phyloP scores from a whole-genome alignment of 768 basidiomycete genomes.

The Calocybe gangraenosa region DNA sequence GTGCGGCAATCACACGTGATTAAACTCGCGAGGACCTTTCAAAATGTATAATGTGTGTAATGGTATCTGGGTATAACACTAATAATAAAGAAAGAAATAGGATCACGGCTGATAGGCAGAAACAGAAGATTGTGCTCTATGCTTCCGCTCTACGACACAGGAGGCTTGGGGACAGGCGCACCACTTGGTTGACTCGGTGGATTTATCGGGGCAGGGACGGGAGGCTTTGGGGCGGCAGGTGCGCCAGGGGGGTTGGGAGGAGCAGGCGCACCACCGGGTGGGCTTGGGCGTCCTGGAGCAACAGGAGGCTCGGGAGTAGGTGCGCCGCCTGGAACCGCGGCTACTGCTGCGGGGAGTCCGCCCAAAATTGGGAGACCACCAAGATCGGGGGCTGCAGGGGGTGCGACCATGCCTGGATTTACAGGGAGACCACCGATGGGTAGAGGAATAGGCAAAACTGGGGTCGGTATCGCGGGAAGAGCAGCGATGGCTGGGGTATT shows the following conservation, averaged over 20 bases:
- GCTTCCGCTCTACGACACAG: neutral
- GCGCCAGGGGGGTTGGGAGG: constrained; percentile 5
- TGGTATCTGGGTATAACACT: too few species aligned
- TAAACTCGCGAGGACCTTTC: too few species aligned
- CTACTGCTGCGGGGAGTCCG: too few species aligned
- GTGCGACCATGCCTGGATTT: neutral
- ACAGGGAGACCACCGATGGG: neutral
- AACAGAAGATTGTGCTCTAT: too few species aligned
- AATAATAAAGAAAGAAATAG: neutral
- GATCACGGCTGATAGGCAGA: too few species aligned
- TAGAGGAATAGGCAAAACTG: neutral
- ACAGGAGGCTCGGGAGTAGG: constrained; percentile 7
- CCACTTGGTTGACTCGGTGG: neutral
- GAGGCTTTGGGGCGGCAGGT: constrained; percentile 4
- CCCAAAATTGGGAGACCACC: too few species aligned
- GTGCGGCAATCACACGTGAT: too few species aligned
- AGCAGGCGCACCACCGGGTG: constrained; percentile 8
- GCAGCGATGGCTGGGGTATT: constrained; percentile 7
- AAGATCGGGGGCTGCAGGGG: neutral
- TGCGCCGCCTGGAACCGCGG: neutral
- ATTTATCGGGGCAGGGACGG: neutral
- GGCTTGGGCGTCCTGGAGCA: neutral
- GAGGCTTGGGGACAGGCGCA: neutral
- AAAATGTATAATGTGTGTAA: too few species aligned
- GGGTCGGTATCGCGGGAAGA: neutral